These are phyloP conservation scores for Leucosporidium creatinivorum DNA, from an alignment of 768 basidiomycete species.

Conservation along the genomic window DNA sequence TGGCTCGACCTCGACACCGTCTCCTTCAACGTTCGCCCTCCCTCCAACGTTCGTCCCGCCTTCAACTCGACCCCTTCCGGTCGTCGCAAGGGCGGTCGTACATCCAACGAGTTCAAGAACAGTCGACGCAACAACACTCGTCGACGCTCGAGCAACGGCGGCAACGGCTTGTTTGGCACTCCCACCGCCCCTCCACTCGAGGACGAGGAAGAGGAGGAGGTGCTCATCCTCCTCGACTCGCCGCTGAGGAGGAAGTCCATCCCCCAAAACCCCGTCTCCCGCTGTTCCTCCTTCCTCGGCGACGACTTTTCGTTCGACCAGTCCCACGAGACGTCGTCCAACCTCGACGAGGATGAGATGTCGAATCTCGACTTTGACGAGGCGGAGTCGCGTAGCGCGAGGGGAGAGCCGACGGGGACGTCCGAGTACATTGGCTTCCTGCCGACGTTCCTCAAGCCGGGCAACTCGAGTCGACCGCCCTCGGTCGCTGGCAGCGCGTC, in stretches of 20 bases:
- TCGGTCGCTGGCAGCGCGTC: too few relatives aligned
- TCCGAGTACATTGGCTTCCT: constrained; percentile 22
- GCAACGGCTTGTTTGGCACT: background rate
- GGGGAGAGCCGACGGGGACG: background rate
- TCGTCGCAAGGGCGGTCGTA: background rate
- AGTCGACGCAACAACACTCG: background rate
- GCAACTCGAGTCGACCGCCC: too few relatives aligned
- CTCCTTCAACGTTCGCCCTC: constrained; percentile 14
- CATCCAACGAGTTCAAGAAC: background rate
- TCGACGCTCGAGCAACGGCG: constrained; percentile 12
- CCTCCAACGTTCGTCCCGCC: background rate
- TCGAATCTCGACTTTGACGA: constrained; percentile 15
- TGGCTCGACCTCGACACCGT: constrained; percentile 33
- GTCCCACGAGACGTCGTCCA: background rate
- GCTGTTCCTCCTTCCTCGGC: constrained; percentile 3
- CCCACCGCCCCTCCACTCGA: background rate
- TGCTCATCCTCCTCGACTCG: constrained; percentile 5
- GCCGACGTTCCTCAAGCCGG: constrained; percentile 14
- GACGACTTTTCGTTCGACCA: constrained; percentile 5
- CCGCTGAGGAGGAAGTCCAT: background rate
- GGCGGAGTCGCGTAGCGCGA: constrained; percentile 1
- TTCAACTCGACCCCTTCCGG: background rate
- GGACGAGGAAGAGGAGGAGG: background rate
- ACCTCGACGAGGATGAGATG: constrained; percentile 21
- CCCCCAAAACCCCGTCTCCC: background rate